Percentiles rank a stretch among this genome's conserved stretches.
phyloP scores from a whole-genome alignment of 1,284 basidiomycete genomes.

The Rhodofomes roseus region DNA sequence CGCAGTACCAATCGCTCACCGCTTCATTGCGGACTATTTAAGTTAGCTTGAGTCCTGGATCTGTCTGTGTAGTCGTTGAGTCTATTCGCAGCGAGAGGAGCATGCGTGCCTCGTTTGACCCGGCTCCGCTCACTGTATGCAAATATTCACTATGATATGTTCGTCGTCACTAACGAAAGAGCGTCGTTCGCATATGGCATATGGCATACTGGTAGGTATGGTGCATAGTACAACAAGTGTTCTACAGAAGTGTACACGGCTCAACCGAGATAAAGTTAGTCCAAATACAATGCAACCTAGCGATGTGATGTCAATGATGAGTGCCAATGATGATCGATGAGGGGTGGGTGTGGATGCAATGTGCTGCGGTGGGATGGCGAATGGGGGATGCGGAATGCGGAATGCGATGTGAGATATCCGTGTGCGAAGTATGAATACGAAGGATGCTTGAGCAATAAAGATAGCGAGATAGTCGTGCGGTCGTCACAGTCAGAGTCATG shows the following conservation, averaged over 20 bases:
- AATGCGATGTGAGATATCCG: slow-evolving; percentile 8
- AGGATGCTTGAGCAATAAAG: slow-evolving; percentile 17
- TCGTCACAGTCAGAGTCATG: slow-evolving; percentile 26
- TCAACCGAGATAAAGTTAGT: slow-evolving; percentile 34
- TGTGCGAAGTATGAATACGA: slow-evolving; percentile 4
- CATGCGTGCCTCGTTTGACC: too few species aligned
- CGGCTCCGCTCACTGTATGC: too few species aligned
- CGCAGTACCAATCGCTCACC: too few species aligned
- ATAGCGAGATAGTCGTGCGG: slow-evolving; percentile 11
- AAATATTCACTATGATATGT: neutral
- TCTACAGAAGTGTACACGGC: slow-evolving; percentile 21
- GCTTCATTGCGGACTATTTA: too few species aligned
- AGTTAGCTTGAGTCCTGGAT: too few species aligned
- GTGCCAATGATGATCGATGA: slow-evolving; percentile 14
- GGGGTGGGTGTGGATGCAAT: slow-evolving; percentile 12
- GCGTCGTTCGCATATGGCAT: slow-evolving; percentile 13
- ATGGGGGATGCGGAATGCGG: too few species aligned
- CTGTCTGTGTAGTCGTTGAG: too few species aligned
- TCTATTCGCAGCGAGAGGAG: too few species aligned
- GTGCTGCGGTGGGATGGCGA: slow-evolving; percentile 6
- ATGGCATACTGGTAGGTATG: slow-evolving; percentile 11
- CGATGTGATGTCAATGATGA: neutral
- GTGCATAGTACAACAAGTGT: slow-evolving; percentile 11
- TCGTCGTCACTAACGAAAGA: neutral
- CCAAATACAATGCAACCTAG: slow-evolving; percentile 12